Percentiles rank a stretch among this genome's conserved stretches.
Evolutionary conservation across 306 rosid genomes (phyloP).

Genomic region (Sphenostylis stenocarpa): DNA sequence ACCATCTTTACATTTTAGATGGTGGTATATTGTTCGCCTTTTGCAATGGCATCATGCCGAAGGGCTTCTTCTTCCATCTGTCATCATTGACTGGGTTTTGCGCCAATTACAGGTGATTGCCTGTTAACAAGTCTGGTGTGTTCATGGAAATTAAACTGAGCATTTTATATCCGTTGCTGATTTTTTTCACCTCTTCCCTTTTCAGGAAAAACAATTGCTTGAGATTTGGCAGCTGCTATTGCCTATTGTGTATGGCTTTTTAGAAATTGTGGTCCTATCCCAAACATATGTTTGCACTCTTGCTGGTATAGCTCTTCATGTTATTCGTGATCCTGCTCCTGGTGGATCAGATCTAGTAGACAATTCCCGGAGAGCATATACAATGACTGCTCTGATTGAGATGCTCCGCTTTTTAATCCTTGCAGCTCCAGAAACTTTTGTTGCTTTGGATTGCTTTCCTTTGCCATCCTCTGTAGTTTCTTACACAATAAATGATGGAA

Average conservation of each 20-base stretch:
- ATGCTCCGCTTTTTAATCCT: slow-evolving; percentile 85
- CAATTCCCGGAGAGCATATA: slow-evolving; percentile 85
- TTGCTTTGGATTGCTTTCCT: slow-evolving; percentile 93
- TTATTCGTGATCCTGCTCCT: slow-evolving; percentile 79
- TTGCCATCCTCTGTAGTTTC: slow-evolving; percentile 71
- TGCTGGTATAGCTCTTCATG: slow-evolving; percentile 71
- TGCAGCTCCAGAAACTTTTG: slow-evolving; percentile 90
- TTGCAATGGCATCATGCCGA: slow-evolving; percentile 96
- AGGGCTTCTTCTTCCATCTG: slow-evolving; percentile 80
- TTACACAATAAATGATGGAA: slow-evolving; percentile 67
- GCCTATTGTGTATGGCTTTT: slow-evolving; percentile 85
- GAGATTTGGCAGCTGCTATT: slow-evolving; percentile 84
- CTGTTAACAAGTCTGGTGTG: slow-evolving; percentile 9
- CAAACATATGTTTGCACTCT: slow-evolving; percentile 86
- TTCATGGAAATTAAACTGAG: not conserved
- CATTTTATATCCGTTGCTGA: not conserved
- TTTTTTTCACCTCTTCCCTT: slow-evolving; percentile 31
- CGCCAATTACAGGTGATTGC: slow-evolving; percentile 78
- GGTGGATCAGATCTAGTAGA: slow-evolving; percentile 98
- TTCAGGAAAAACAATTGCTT: slow-evolving; percentile 79
- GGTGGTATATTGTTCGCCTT: slow-evolving; percentile 93
- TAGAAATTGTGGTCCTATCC: slow-evolving; percentile 81
- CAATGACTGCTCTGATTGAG: slow-evolving; percentile 75
- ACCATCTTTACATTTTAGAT: slow-evolving; percentile 81
- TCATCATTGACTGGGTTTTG: slow-evolving; percentile 92